Conservation (phyloP, 257 asterid genomes). For the Datura wrightii region DNA sequence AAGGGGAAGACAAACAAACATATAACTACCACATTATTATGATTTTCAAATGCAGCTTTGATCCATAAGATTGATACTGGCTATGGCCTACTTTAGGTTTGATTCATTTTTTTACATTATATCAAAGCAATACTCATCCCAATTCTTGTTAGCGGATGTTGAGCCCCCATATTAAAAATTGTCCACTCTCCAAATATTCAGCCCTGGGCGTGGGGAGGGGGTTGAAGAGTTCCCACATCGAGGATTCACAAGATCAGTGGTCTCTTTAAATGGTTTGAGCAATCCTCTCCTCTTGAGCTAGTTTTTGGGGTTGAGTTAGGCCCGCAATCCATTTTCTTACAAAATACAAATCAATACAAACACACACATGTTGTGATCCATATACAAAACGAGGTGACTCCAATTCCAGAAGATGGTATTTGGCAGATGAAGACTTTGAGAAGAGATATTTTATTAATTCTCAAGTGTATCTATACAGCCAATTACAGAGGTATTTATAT, state of each 20-base stretch:
- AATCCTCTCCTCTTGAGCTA: not conserved
- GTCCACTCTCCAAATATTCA: not conserved
- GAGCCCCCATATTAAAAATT: not conserved
- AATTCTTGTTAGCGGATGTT: not conserved
- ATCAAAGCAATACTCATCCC: not conserved
- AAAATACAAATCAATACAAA: not conserved
- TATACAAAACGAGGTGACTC: not conserved
- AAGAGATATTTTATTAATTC: no score
- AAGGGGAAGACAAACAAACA: conserved; percentile 16
- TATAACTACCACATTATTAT: conserved; percentile 20
- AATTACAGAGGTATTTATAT: no score
- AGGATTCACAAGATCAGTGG: not conserved
- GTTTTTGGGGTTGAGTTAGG: not conserved
- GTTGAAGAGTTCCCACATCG: not conserved
- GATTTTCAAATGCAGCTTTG: not conserved
- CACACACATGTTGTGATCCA: conserved; percentile 12
- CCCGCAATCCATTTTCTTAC: not conserved
- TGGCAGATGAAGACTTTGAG: not conserved
- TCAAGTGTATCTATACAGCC: no score
- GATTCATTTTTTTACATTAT: not conserved
- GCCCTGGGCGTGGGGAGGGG: not conserved
- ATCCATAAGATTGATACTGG: not conserved
- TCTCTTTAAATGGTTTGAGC: not conserved
- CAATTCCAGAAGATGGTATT: conserved; percentile 10
- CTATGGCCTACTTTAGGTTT: not conserved